These are phyloP conservation scores for Cryptococcus deneoformans DNA, from an alignment of 1,284 basidiomycete species.

Conservation along the genomic window DNA sequence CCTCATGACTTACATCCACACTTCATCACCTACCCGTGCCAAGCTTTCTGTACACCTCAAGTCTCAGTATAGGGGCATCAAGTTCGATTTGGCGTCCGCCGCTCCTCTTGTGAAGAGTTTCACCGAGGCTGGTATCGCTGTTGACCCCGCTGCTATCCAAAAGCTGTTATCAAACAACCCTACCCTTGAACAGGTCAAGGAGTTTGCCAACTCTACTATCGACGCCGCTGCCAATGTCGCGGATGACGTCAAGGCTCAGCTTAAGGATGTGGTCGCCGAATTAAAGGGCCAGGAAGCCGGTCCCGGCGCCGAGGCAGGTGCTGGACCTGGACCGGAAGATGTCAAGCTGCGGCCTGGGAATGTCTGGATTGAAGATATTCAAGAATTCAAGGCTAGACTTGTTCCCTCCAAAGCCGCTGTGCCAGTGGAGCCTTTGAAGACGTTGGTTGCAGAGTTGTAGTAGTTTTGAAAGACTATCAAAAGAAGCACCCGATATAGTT, in stretches of 20 bases:
- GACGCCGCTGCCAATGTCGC: conserved; percentile 21
- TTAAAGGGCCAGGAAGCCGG: conserved; percentile 50
- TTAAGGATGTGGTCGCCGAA: conserved; percentile 57
- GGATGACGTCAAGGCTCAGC: conserved; percentile 53
- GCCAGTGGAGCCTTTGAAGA: conserved; percentile 48
- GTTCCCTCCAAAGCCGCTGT: conserved; percentile 49
- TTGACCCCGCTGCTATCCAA: conserved; percentile 54
- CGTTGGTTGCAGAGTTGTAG: not conserved
- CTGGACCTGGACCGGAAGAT: conserved; percentile 47
- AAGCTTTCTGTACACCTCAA: conserved; percentile 80
- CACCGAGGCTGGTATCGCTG: conserved; percentile 54
- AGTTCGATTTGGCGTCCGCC: conserved; percentile 65
- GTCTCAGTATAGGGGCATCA: conserved; percentile 56
- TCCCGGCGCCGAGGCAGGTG: conserved; percentile 49
- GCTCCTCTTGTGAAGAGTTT: conserved; percentile 62
- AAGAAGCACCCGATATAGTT: no score
- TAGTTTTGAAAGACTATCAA: no score
- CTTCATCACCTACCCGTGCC: conserved; percentile 62
- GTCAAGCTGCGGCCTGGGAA: conserved; percentile 56
- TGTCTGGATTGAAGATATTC: conserved; percentile 65
- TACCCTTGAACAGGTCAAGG: conserved; percentile 54
- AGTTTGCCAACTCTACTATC: conserved; percentile 60
- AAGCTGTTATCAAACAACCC: conserved; percentile 56
- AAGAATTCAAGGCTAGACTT: conserved; percentile 66
- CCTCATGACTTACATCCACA: conserved; percentile 69